These are phyloP conservation scores for Fusarium solani-melongenae DNA, from an alignment of 2,329 filamentous ascomycete genomes.

Conservation along the genomic window DNA sequence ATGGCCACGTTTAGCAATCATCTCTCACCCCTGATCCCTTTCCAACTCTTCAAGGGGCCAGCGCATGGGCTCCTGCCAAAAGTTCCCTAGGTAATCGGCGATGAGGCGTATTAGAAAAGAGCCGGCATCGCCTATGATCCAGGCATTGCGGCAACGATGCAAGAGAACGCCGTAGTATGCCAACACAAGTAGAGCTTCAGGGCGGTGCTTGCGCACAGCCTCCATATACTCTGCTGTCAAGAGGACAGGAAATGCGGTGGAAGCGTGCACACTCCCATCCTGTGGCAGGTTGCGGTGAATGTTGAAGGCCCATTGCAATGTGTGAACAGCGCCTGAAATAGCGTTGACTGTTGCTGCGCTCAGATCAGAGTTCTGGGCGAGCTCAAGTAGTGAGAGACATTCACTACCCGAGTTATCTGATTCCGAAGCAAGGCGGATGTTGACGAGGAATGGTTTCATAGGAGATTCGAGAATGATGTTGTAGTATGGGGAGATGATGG, in stretches of 20 bases:
- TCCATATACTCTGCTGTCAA: slow-evolving; percentile 49
- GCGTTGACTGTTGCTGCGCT: slow-evolving; percentile 41
- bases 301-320: slow-evolving; percentile 51
- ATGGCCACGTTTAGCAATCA: background rate
- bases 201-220: slow-evolving; percentile 48
- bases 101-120: slow-evolving; percentile 47
- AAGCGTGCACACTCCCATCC: slow-evolving; percentile 43
- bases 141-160: slow-evolving; percentile 53
- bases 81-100: slow-evolving; percentile 46
- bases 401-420: slow-evolving; percentile 36
- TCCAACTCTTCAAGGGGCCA: slow-evolving; percentile 49
- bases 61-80: slow-evolving; percentile 47
- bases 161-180: slow-evolving; percentile 62
- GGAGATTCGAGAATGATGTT: slow-evolving; percentile 50
- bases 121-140: slow-evolving; percentile 53
- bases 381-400: slow-evolving; percentile 39
- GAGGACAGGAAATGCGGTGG: slow-evolving; percentile 47
- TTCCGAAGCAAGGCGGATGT: slow-evolving; percentile 28
- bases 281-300: slow-evolving; percentile 42
- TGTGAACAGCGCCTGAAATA: slow-evolving; percentile 43
- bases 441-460: slow-evolving; percentile 43
- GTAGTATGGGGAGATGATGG: slow-evolving; percentile 50
- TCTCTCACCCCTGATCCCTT: slow-evolving; percentile 39
- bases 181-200: slow-evolving; percentile 58
- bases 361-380: slow-evolving; percentile 49